phyloP scores from a whole-genome alignment of 495 filamentous ascomycete genomes.

The Aspergillus incahuasiensis region DNA sequence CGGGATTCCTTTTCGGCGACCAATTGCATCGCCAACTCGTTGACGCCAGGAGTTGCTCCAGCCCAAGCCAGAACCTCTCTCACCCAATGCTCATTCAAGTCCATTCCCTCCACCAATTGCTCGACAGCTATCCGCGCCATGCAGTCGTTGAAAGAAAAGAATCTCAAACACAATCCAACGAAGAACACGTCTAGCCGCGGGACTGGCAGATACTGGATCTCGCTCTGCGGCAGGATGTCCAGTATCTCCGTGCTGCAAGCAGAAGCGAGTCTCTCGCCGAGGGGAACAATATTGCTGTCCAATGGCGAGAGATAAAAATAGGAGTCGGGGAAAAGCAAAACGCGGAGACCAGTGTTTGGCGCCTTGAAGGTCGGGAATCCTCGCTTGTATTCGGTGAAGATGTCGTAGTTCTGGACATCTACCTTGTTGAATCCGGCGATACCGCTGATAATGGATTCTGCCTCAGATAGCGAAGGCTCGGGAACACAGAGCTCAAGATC shows the following conservation, averaged over 20 bases:
- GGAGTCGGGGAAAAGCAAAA: background rate
- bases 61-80: background rate
- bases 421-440: background rate
- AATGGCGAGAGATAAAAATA: background rate
- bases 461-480: background rate
- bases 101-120: constrained; percentile 2
- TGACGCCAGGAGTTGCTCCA: background rate
- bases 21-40: background rate
- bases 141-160: background rate
- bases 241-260: constrained; percentile 1
- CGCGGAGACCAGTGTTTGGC: background rate
- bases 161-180: constrained; percentile 1
- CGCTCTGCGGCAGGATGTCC: background rate
- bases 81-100: background rate
- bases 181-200: background rate
- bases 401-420: background rate
- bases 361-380: background rate
- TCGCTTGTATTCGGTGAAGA: constrained; percentile 4
- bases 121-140: constrained; percentile 2
- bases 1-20: background rate
- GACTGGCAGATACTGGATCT: constrained; percentile 1
- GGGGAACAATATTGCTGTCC: background rate
- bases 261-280: background rate
- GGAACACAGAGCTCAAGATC: constrained; percentile 6
- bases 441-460: background rate